phyloP scores from a whole-genome alignment of 1,284 basidiomycete species.

The Rhodotorula sp. region DNA sequence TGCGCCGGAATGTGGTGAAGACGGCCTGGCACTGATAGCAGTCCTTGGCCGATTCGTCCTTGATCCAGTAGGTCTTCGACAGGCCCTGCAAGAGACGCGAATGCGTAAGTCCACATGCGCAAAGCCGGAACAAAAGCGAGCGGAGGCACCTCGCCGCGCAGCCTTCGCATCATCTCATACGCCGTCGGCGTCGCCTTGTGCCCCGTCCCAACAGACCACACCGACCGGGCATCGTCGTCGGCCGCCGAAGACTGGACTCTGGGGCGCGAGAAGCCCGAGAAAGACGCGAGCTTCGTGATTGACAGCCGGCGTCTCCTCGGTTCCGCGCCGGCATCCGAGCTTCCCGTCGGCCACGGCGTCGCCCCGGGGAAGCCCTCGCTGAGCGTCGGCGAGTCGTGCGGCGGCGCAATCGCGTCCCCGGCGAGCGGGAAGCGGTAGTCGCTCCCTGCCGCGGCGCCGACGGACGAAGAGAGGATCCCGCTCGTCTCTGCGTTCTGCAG shows the following conservation, averaged over 20 bases:
- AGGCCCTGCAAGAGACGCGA: constrained; percentile 58
- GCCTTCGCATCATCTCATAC: constrained; percentile 80
- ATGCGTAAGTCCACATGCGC: constrained; percentile 36
- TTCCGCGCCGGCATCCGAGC: not conserved
- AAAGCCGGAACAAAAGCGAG: constrained; percentile 41
- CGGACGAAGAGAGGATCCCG: not conserved
- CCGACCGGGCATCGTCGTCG: constrained; percentile 71
- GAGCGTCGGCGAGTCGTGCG: constrained; percentile 9
- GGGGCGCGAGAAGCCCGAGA: constrained; percentile 73
- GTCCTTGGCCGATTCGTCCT: constrained; percentile 92
- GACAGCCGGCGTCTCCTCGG: constrained; percentile 3
- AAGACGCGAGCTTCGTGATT: constrained; percentile 50
- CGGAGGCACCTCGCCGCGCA: constrained; percentile 71
- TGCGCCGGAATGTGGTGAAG: constrained; percentile 87
- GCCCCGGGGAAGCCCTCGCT: constrained; percentile 14
- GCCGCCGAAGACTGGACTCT: constrained; percentile 52
- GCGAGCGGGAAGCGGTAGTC: not conserved
- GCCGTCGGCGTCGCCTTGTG: constrained; percentile 59
- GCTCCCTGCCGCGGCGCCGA: not conserved
- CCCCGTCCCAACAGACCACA: constrained; percentile 52
- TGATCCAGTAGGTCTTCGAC: constrained; percentile 93
- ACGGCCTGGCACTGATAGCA: constrained; percentile 90
- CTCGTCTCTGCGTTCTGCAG: constrained; percentile 9
- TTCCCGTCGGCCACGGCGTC: not conserved
- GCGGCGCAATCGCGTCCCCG: not conserved